Conservation (phyloP, 129 eudicot genomes). For the Logfia minima region DNA sequence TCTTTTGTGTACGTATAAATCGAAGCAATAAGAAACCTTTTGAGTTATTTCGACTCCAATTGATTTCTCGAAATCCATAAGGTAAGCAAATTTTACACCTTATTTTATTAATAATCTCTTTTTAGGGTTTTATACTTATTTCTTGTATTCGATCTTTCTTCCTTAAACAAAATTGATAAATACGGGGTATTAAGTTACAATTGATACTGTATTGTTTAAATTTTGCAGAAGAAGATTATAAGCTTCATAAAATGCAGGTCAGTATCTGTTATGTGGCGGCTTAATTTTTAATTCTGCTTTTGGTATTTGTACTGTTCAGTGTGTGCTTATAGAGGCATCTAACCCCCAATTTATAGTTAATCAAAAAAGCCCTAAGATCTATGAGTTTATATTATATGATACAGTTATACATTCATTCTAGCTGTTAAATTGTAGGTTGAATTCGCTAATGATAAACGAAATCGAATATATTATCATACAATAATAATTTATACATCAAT, state of each 20-base stretch:
- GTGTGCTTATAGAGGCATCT: not conserved
- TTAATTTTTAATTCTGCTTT: too few relatives aligned
- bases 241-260: not conserved
- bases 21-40: not conserved
- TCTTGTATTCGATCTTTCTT: not conserved
- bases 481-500: not conserved
- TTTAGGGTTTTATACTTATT: not conserved
- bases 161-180: too few relatives aligned
- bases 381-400: too few relatives aligned
- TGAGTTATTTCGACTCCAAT: not conserved
- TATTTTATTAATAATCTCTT: too few relatives aligned
- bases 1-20: too few relatives aligned
- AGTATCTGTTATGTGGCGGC: not conserved
- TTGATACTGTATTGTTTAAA: not conserved
- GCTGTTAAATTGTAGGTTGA: not conserved
- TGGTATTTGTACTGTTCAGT: not conserved
- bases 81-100: not conserved
- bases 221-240: not conserved
- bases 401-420: not conserved
- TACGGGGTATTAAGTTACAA: too few relatives aligned
- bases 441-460: not conserved
- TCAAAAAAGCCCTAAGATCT: not conserved
- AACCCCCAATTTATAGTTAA: not conserved
- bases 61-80: not conserved
- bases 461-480: not conserved